Percentiles rank a stretch among this genome's conserved stretches.
phyloP scores from a whole-genome alignment of 2,329 filamentous ascomycete species.

The Aureobasidium uvarum region DNA sequence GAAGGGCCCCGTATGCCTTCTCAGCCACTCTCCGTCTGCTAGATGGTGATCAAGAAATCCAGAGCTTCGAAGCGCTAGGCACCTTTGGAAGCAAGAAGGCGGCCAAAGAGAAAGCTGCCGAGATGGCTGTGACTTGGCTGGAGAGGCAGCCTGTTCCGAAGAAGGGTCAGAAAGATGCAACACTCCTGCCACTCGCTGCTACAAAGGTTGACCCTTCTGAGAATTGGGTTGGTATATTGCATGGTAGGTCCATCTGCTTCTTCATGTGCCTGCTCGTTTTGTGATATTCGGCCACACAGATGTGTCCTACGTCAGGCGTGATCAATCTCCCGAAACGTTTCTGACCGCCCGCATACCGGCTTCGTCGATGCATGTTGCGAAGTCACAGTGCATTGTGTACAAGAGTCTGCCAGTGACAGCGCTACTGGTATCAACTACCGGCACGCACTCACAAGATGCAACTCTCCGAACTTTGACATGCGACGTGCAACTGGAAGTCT shows the following conservation, averaged over 20 bases:
- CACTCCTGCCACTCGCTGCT: background rate
- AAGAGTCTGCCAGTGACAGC: background rate
- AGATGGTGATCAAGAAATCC: conserved; percentile 10
- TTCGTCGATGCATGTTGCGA: background rate
- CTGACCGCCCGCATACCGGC: background rate
- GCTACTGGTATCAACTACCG: background rate
- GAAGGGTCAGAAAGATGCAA: background rate
- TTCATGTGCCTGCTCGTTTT: background rate
- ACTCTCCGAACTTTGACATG: background rate
- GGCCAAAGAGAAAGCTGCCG: conserved; percentile 16
- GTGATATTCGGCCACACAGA: background rate
- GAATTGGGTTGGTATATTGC: conserved; percentile 23
- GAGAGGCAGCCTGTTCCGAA: background rate
- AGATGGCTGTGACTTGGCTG: conserved; percentile 8
- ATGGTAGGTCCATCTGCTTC: conserved; percentile 12
- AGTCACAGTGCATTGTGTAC: background rate
- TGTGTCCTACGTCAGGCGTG: background rate
- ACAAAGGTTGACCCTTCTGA: conserved; percentile 11
- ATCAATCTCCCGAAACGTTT: background rate
- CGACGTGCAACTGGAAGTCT: background rate
- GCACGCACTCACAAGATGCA: background rate
- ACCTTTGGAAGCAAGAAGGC: conserved; percentile 17
- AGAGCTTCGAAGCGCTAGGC: conserved; percentile 7
- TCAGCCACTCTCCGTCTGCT: conserved; percentile 5
- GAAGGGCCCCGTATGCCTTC: conserved; percentile 17